Conservation (phyloP, 306 rosid genomes). For the Albizia julibrissin region DNA sequence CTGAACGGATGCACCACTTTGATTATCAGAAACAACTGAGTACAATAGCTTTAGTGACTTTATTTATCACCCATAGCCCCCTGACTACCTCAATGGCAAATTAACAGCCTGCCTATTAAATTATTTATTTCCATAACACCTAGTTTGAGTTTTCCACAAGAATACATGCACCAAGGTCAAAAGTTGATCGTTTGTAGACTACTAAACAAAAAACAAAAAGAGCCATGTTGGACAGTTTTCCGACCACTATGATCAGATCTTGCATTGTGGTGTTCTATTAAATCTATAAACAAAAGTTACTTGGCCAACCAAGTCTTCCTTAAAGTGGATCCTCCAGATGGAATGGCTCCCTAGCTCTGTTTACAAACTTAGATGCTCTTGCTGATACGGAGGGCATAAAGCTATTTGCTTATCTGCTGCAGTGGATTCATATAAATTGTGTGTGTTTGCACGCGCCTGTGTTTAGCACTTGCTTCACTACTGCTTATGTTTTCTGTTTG, state of each 20-base stretch:
- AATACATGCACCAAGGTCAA: slow-evolving; percentile 12
- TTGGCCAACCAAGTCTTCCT: not conserved
- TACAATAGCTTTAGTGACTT: no score
- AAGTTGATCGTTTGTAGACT: not conserved
- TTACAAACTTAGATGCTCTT: not conserved
- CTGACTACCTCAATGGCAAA: no score
- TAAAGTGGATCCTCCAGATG: not conserved
- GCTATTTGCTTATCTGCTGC: not conserved
- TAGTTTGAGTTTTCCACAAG: not conserved
- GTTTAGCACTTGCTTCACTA: not conserved
- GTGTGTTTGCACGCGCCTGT: not conserved
- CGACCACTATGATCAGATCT: not conserved
- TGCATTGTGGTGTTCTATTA: not conserved
- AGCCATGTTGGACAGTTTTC: not conserved
- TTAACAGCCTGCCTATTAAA: no score
- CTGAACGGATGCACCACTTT: no score
- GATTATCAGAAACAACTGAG: no score
- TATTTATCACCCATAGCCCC: no score
- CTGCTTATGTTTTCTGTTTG: not conserved
- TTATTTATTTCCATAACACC: not conserved
- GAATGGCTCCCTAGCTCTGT: not conserved
- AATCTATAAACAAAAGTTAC: not conserved
- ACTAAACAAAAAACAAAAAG: not conserved
- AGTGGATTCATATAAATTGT: not conserved
- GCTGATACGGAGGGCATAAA: not conserved